phyloP scores from a whole-genome alignment of 305 asterid genomes.

The Galium porrigens region DNA sequence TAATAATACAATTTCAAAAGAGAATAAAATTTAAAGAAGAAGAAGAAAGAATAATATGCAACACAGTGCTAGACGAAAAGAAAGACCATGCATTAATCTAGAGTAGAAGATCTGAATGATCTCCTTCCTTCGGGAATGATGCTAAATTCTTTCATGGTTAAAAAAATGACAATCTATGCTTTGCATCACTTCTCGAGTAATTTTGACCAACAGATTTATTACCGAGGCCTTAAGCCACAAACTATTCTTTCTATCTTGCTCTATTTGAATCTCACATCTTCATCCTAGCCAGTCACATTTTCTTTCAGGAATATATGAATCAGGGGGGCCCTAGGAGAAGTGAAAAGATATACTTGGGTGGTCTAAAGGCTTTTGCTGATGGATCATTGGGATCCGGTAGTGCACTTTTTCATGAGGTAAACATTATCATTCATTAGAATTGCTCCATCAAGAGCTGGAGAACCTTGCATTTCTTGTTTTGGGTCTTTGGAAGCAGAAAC shows the following conservation, averaged over 20 bases:
- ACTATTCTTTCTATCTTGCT: not conserved
- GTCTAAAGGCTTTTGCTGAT: conserved; percentile 80
- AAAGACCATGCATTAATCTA: not conserved
- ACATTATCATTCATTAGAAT: conserved; percentile 7
- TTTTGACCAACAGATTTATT: not conserved
- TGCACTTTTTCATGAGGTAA: conserved; percentile 73
- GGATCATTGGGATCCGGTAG: conserved; percentile 94
- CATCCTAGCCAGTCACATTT: conserved; percentile 12
- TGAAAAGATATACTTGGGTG: conserved; percentile 84
- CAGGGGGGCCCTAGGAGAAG: conserved; percentile 53
- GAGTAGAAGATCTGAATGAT: not conserved
- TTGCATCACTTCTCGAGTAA: not conserved
- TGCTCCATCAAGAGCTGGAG: not conserved
- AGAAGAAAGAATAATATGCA: not conserved
- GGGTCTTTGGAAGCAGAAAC: not conserved
- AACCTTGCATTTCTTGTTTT: not conserved
- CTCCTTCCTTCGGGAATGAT: not conserved
- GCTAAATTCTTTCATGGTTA: not conserved
- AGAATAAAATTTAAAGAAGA: not conserved
- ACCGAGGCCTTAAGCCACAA: not conserved
- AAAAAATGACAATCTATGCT: not conserved
- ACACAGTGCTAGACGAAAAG: not conserved
- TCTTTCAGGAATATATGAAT: conserved; percentile 42
- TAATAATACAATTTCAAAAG: not conserved
- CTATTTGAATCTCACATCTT: not conserved